Conservation (phyloP, 164 flowering plant genomes). For the Stephania japonica region DNA sequence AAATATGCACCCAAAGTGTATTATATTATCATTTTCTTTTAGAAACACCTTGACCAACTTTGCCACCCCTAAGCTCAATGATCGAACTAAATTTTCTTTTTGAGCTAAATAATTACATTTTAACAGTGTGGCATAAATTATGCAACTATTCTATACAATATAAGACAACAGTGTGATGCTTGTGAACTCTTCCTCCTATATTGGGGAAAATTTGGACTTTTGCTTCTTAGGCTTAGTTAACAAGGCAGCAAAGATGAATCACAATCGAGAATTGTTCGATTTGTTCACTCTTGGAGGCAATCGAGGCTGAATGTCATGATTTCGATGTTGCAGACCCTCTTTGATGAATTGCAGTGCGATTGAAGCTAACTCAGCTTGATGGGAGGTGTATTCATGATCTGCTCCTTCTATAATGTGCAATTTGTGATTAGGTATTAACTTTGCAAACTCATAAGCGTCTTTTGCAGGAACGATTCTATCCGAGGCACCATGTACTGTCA, state of each 20-base stretch:
- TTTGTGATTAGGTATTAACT: conserved; percentile 73
- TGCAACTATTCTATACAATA: too few relatives aligned
- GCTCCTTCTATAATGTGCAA: conserved; percentile 70
- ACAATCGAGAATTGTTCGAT: not conserved
- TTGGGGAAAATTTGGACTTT: not conserved
- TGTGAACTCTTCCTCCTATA: too few relatives aligned
- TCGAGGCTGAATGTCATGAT: conserved; percentile 9
- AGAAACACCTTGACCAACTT: too few relatives aligned
- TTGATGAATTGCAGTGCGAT: conserved; percentile 47
- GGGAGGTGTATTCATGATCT: conserved; percentile 53
- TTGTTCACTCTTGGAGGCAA: not conserved
- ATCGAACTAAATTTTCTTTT: too few relatives aligned
- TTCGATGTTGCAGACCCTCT: conserved; percentile 23
- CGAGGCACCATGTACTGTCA: conserved; percentile 79
- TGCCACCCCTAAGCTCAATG: too few relatives aligned
- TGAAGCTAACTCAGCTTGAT: conserved; percentile 53
- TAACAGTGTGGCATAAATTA: too few relatives aligned
- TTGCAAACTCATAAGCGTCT: conserved; percentile 66
- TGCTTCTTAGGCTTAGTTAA: not conserved
- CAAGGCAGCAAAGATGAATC: not conserved
- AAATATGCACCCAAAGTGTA: too few relatives aligned
- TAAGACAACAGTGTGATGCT: too few relatives aligned
- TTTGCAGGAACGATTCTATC: conserved; percentile 67
- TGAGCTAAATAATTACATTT: too few relatives aligned
- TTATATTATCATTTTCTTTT: too few relatives aligned